Base-by-base conservation (phyloP, 106 monocot genomes). In the Acorus calamus region DNA sequence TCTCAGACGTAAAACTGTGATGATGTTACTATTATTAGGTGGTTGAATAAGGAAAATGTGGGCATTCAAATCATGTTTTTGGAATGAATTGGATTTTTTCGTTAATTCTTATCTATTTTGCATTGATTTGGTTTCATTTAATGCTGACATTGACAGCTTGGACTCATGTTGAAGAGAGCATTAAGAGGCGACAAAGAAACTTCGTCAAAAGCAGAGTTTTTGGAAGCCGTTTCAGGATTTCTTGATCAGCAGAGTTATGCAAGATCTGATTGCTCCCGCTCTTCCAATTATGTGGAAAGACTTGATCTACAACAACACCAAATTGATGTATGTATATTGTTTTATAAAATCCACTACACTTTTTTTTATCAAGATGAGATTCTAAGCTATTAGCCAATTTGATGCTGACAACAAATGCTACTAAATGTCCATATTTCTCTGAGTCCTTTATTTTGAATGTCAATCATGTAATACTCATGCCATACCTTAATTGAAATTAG, bases 241-340 rank as follows among this genome's bases (percentile, higher is more conserved):
- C 60, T 74, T 2, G 61, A 66, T 44, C 61, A 62, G 48, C 53
- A 61, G 4, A 70, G 65, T 56, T 60, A 10, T 12, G 44, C 14
- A 5, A 53, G 49, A 43, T 28, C 14, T 13, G 55, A 55, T 12
- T 64, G 10, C 11, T 47, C 57, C 28, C 60, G 50, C 7, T 55
- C 64, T 28, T 53, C 55, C 42, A 42, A 52, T 10, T 66, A 57
- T 50, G 65, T 51, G 42, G 66, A 52, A 53, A 61, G 42, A 56
- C 48, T 74, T 66, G 65, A 70, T 10, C 28, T 65, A 52, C 79
- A 70, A 47, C 69, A 74, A 45, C 61, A 70, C 55, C 66, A 74
- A 50, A 43, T 79, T 45, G 70, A 79, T 65, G 79, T 74, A 69
- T 60, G 14, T 7, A 44, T 50, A 11, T 28, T 28, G 28, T 28